A percentile compares a stretch with the other conserved stretches of the same genome.
Conservation (phyloP, 208 protist species). For the Leptomonas pyrrhocoris region DNA sequence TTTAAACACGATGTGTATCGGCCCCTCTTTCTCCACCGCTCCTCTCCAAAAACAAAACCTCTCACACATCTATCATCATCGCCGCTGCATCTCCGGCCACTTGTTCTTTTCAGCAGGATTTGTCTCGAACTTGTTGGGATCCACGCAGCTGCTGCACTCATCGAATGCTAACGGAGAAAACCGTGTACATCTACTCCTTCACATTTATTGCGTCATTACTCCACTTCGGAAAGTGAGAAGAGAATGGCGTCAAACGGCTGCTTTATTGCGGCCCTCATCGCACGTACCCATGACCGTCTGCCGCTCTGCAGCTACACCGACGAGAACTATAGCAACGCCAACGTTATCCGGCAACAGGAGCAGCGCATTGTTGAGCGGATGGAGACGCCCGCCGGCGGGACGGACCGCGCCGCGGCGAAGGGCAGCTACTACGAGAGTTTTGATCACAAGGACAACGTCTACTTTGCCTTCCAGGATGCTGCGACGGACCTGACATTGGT, state of each 20-base stretch:
- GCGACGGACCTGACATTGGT: conserved; percentile 87
- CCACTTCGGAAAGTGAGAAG: background rate
- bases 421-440: conserved; percentile 93
- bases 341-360: conserved; percentile 77
- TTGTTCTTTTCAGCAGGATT: too few relatives aligned
- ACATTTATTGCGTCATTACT: too few relatives aligned
- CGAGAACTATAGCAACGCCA: conserved; percentile 83
- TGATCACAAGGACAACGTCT: conserved; percentile 89
- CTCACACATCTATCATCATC: too few relatives aligned
- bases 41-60: too few relatives aligned
- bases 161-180: too few relatives aligned
- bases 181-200: too few relatives aligned
- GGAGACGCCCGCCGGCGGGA: conserved; percentile 63
- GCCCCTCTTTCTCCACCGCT: too few relatives aligned
- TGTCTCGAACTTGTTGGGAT: too few relatives aligned
- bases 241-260: conserved; percentile 84
- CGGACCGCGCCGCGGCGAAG: conserved; percentile 42
- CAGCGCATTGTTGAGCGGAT: conserved; percentile 87
- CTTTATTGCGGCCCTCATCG: conserved; percentile 87
- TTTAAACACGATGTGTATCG: too few relatives aligned
- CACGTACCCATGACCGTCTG: conserved; percentile 82
- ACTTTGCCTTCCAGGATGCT: conserved; percentile 90
- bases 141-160: too few relatives aligned
- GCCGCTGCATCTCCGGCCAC: too few relatives aligned
- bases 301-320: conserved; percentile 86